phyloP scores from a whole-genome alignment of 2,329 filamentous ascomycete species.

The Dissoconium aciculare region DNA sequence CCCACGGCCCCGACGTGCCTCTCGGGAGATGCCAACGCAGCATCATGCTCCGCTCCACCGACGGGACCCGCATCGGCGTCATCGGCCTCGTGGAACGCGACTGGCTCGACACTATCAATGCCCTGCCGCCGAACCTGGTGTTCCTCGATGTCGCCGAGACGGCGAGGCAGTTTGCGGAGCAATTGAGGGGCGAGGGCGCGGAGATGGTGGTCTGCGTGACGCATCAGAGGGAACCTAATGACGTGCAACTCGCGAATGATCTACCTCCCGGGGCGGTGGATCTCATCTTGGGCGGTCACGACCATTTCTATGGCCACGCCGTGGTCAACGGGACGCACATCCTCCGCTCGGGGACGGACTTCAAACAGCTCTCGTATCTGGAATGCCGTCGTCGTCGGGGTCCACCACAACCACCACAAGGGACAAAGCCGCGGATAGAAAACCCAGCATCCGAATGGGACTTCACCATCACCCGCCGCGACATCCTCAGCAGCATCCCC shows the following conservation, averaged over 20 bases:
- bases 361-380: constrained; percentile 82
- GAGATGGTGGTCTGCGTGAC: constrained; percentile 72
- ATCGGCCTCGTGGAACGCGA: constrained; percentile 77
- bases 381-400: constrained; percentile 50
- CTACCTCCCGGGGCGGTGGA: constrained; percentile 55
- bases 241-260: constrained; percentile 67
- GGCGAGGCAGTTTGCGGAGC: constrained; percentile 59
- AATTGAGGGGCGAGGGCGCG: constrained; percentile 59
- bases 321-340: constrained; percentile 68
- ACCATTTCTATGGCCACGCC: constrained; percentile 73
- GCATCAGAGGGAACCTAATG: constrained; percentile 78
- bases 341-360: constrained; percentile 77
- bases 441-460: constrained; percentile 8
- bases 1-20: constrained; percentile 57
- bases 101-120: constrained; percentile 81
- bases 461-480: constrained; percentile 52
- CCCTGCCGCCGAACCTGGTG: constrained; percentile 63
- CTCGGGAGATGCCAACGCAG: constrained; percentile 64
- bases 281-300: constrained; percentile 75
- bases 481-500: constrained; percentile 54
- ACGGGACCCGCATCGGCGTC: constrained; percentile 72
- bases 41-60: constrained; percentile 61
- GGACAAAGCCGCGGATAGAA: constrained; percentile 53
- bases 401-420: too few relatives aligned
- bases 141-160: constrained; percentile 67